A percentile compares a stretch with the other conserved stretches of the same genome.
Conservation (phyloP, 192 early-diverging fungal genomes). For the Coemansia sp. region DNA sequence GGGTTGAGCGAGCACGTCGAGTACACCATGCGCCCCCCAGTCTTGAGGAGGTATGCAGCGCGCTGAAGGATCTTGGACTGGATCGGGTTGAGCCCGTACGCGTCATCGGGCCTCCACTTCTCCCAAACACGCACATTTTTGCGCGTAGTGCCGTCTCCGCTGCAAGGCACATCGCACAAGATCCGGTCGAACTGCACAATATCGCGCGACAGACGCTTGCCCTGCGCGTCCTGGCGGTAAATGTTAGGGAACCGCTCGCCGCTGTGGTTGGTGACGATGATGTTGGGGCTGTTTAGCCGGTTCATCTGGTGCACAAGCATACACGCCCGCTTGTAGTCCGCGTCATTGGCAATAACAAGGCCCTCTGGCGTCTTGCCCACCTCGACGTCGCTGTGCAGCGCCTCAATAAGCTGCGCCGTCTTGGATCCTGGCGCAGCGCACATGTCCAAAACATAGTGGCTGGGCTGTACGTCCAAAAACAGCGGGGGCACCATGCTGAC, state of each 20-base stretch:
- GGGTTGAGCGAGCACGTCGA: conserved; percentile 99
- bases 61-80: conserved; percentile 89
- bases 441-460: conserved; percentile 89
- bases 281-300: conserved; percentile 86
- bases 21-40: conserved; percentile 92
- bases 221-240: conserved; percentile 8
- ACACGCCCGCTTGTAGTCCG: conserved; percentile 84
- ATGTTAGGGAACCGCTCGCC: conserved; percentile 85
- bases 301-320: conserved; percentile 97
- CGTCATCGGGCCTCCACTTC: conserved; percentile 75
- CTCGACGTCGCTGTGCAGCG: conserved; percentile 65
- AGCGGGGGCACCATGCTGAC: conserved; percentile 99
- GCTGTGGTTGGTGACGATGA: conserved; percentile 96
- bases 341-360: conserved; percentile 95
- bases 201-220: conserved; percentile 21
- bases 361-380: conserved; percentile 63
- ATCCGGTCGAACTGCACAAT: conserved; percentile 93
- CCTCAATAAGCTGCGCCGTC: conserved; percentile 89
- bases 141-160: conserved; percentile 95
- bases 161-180: conserved; percentile 96
- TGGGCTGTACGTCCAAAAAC: conserved; percentile 83
- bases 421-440: conserved; percentile 99
- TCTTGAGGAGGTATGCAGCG: conserved; percentile 82
- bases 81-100: conserved; percentile 77
- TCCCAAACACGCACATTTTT: conserved; percentile 95